phyloP scores from a whole-genome alignment of 2,329 filamentous ascomycete species.

The Xenosphaeropsis pyriputrescens region DNA sequence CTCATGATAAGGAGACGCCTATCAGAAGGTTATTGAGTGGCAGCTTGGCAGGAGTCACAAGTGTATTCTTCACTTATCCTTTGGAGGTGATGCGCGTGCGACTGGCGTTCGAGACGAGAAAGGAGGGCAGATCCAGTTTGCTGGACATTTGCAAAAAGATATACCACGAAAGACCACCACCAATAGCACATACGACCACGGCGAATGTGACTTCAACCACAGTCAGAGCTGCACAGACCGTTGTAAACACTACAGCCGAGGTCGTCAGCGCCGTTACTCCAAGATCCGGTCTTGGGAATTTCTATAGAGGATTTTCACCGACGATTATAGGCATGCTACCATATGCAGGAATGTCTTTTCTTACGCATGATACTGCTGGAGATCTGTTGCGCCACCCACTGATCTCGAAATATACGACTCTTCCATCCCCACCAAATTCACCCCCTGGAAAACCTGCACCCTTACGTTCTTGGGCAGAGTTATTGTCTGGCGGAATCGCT shows the following conservation, averaged over 20 bases:
- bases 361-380: constrained; percentile 83
- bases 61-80: constrained; percentile 92
- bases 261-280: constrained; percentile 39
- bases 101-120: constrained; percentile 85
- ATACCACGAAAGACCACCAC: constrained; percentile 56
- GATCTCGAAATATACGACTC: constrained; percentile 59
- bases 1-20: constrained; percentile 62
- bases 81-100: constrained; percentile 87
- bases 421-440: constrained; percentile 42
- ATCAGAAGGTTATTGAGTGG: constrained; percentile 62
- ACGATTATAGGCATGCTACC: constrained; percentile 92
- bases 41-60: constrained; percentile 68
- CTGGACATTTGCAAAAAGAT: constrained; percentile 71
- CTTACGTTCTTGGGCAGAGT: constrained; percentile 74
- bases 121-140: constrained; percentile 53
- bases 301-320: constrained; percentile 86
- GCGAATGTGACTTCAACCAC: constrained; percentile 13
- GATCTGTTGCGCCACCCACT: constrained; percentile 62
- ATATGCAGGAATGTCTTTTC: constrained; percentile 89
- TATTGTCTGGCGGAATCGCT: constrained; percentile 70
- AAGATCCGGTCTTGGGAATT: constrained; percentile 64
- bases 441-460: constrained; percentile 50
- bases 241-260: constrained; percentile 22
- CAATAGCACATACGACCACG: constrained; percentile 14
- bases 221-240: constrained; percentile 23